Conservation (phyloP, 208 protist species). For the Leishmania aethiopica region DNA sequence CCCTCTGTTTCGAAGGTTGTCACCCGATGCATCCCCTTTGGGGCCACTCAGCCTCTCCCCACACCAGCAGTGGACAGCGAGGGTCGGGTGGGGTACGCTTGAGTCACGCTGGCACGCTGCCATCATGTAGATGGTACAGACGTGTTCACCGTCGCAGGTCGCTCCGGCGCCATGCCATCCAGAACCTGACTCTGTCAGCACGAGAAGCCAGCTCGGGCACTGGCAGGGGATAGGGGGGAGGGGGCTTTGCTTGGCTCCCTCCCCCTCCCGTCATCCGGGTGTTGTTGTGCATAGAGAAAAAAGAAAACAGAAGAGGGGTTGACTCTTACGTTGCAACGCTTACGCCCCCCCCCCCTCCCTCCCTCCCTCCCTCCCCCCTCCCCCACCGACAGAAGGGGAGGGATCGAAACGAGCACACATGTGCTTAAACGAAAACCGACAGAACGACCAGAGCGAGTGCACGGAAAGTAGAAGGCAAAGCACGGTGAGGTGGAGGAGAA, state of each 20-base stretch:
- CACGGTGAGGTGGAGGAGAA: background rate
- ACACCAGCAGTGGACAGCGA: background rate
- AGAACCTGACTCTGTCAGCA: background rate
- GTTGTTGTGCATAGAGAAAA: conserved; percentile 2
- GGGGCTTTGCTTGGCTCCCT: background rate
- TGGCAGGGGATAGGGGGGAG: background rate
- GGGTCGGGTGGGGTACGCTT: background rate
- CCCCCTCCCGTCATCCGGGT: background rate
- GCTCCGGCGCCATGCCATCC: background rate
- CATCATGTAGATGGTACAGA: background rate
- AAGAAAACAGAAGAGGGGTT: background rate
- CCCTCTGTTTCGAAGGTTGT: background rate
- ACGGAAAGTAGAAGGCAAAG: conserved; percentile 9
- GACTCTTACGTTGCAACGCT: background rate
- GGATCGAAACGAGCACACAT: conserved; percentile 7
- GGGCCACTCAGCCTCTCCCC: background rate
- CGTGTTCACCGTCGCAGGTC: background rate
- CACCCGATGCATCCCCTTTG: background rate
- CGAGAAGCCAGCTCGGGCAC: background rate
- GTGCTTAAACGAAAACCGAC: conserved; percentile 11
- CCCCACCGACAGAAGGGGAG: background rate
- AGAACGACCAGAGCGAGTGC: background rate
- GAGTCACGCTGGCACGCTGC: background rate
- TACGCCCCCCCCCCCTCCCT: background rate
- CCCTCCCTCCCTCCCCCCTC: no score